Conservation (phyloP, 768 basidiomycete genomes). For the Russula ochroleuca region DNA sequence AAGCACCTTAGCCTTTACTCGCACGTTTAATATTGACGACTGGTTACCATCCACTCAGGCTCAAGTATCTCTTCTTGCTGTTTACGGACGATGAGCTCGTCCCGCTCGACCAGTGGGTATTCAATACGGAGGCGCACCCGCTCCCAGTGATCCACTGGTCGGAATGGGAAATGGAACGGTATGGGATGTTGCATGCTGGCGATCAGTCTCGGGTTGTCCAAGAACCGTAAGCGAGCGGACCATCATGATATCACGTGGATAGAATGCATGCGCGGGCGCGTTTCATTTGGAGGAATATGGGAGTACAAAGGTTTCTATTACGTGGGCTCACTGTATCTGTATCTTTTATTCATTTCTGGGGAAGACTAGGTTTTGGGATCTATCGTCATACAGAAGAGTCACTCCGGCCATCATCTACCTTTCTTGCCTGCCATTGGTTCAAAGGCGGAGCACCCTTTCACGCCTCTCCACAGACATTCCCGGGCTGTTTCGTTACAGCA, state of each 20-base stretch:
- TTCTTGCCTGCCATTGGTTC: too few species aligned
- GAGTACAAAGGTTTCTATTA: neutral
- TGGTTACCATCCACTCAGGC: constrained; percentile 33
- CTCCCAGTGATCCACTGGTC: constrained; percentile 68
- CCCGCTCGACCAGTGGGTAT: constrained; percentile 43
- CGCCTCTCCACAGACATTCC: too few species aligned
- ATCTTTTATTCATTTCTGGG: neutral
- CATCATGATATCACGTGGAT: neutral
- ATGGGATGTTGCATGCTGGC: constrained; percentile 34
- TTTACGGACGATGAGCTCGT: constrained; percentile 62
- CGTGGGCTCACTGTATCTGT: neutral
- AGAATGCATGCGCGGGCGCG: neutral
- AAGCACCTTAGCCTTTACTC: constrained; percentile 22
- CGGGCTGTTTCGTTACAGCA: too few species aligned
- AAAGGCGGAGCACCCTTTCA: too few species aligned
- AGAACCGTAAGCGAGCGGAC: too few species aligned
- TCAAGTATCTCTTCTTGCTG: constrained; percentile 69
- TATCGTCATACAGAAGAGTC: too few species aligned
- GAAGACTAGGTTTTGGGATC: neutral
- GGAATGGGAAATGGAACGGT: constrained; percentile 44
- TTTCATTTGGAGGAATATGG: neutral
- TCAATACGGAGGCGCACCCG: constrained; percentile 67
- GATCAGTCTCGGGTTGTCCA: neutral
- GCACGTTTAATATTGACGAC: neutral
- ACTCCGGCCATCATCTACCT: too few species aligned